Evolutionary conservation across 2,329 filamentous ascomycete species (phyloP).

Genomic region (Chaetomium sp.): DNA sequence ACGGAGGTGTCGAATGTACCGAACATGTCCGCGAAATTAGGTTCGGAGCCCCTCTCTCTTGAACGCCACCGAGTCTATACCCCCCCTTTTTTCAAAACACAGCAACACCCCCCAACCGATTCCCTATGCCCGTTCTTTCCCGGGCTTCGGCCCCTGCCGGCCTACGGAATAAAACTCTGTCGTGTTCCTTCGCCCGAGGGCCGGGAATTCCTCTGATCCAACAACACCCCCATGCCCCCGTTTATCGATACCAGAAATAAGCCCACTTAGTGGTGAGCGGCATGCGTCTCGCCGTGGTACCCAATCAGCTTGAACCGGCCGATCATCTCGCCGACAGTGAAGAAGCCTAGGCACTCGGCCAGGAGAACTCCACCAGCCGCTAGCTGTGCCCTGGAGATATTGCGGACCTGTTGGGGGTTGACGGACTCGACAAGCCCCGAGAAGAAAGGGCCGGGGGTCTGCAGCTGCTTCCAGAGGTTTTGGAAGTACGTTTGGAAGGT

Average conservation of each 20-base stretch:
- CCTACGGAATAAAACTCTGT: no score
- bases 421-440: constrained; percentile 53
- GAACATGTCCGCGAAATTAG: constrained; percentile 7
- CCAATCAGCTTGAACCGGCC: constrained; percentile 92
- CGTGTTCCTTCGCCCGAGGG: no score
- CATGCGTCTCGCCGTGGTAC: constrained; percentile 65
- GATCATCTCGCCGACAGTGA: constrained; percentile 95
- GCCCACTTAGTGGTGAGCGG: constrained; percentile 49
- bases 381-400: constrained; percentile 64
- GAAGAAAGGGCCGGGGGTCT: constrained; percentile 59
- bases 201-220: neutral
- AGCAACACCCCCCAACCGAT: neutral
- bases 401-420: constrained; percentile 52
- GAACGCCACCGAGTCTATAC: constrained; percentile 16
- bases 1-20: constrained; percentile 10
- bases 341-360: constrained; percentile 91
- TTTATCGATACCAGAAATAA: neutral
- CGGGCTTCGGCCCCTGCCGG: neutral
- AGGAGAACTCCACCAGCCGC: constrained; percentile 67
- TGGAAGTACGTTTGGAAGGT: constrained; percentile 86
- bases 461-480: constrained; percentile 61
- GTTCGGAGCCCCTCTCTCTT: neutral
- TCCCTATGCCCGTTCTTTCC: neutral
- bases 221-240: neutral
- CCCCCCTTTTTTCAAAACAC: neutral